These are phyloP conservation scores for Globisporangium parvum DNA, from an alignment of 352 stramenopile species.

Conservation along the genomic window DNA sequence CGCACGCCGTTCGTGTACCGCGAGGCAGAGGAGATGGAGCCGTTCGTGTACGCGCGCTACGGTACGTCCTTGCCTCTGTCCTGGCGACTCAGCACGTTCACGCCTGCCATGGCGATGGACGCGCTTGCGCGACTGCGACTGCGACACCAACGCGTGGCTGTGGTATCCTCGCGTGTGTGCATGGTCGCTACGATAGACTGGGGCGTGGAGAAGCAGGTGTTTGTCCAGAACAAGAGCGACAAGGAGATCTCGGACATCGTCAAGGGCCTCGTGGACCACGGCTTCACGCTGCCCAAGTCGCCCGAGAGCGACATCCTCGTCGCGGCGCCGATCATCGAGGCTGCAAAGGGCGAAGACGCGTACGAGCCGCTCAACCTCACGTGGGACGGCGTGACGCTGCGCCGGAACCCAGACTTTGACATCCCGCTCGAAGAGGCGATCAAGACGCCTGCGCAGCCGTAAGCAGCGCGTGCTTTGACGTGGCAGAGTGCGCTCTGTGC, in stretches of 20 bases:
- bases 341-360: conserved; percentile 50
- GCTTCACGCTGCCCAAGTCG: conserved; percentile 70
- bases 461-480: not conserved
- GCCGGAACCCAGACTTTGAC: conserved; percentile 82
- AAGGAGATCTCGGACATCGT: conserved; percentile 74
- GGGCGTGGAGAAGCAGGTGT: conserved; percentile 81
- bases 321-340: conserved; percentile 69
- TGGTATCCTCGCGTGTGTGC: no score
- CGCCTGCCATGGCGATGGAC: not conserved
- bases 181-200: conserved; percentile 35
- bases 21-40: conserved; percentile 82
- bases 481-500: no score
- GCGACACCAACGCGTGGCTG: not conserved
- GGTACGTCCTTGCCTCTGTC: conserved; percentile 21
- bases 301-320: conserved; percentile 80
- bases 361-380: conserved; percentile 82
- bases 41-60: conserved; percentile 85
- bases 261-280: conserved; percentile 72
- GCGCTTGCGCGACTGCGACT: not conserved
- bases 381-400: conserved; percentile 75
- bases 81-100: not conserved
- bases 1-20: conserved; percentile 80
- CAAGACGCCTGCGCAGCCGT: conserved; percentile 20
- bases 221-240: conserved; percentile 77
- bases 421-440: conserved; percentile 64